Percentiles rank a stretch among this genome's conserved stretches.
These are phyloP conservation scores for Lentinula detonsa DNA, from an alignment of 768 basidiomycete genomes.

Conservation along the genomic window DNA sequence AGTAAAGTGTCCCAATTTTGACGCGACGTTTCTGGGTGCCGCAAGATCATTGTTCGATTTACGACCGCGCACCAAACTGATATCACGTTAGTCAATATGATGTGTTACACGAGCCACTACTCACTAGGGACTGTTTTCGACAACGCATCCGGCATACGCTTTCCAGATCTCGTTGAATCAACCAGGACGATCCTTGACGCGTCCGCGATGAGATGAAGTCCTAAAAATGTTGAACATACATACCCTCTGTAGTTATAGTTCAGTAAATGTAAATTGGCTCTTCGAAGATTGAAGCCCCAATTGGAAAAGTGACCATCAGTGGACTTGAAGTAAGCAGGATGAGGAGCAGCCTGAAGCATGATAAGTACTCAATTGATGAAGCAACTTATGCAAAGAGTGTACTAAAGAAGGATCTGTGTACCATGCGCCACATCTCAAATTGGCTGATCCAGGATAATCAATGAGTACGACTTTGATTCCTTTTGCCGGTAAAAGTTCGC, in stretches of 20 bases:
- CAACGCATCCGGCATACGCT: slow-evolving; percentile 90
- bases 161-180: slow-evolving; percentile 90
- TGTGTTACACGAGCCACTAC: neutral
- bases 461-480: neutral
- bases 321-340: slow-evolving; percentile 83
- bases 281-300: slow-evolving; percentile 80
- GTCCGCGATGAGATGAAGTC: slow-evolving; percentile 2
- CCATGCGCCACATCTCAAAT: slow-evolving; percentile 93
- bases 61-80: slow-evolving; percentile 83
- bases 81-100: no score
- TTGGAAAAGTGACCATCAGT: slow-evolving; percentile 83
- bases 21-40: slow-evolving; percentile 19
- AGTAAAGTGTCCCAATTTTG: slow-evolving; percentile 49
- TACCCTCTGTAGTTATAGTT: slow-evolving; percentile 57
- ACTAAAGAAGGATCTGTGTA: slow-evolving; percentile 73
- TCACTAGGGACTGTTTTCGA: slow-evolving; percentile 80
- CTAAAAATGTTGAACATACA: slow-evolving; percentile 13
- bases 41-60: slow-evolving; percentile 53
- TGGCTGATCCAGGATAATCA: slow-evolving; percentile 43
- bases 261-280: slow-evolving; percentile 81
- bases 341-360: slow-evolving; percentile 20
- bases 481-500: neutral
- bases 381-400: slow-evolving; percentile 12
- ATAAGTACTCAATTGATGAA: neutral
- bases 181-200: slow-evolving; percentile 70